Percentiles rank a stretch among this genome's conserved stretches.
Evolutionary conservation across 192 early-diverging fungal genomes (phyloP).

Genomic region (Gigaspora rosea): DNA sequence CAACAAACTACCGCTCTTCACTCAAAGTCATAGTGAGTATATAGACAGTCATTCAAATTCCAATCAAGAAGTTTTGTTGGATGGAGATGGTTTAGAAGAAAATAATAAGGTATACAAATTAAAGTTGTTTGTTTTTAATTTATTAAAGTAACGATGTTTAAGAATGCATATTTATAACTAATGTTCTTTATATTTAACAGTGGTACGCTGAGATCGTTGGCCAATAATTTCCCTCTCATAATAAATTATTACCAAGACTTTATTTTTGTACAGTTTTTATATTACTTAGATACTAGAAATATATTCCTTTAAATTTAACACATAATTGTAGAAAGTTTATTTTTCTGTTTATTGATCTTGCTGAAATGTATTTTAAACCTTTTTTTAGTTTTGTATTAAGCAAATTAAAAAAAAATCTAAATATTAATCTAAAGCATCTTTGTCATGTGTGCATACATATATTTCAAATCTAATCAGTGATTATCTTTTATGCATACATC

Average conservation of each 20-base stretch:
- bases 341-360: no score
- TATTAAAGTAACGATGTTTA: neutral
- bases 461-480: no score
- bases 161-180: neutral
- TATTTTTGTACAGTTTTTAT: no score
- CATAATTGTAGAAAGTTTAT: no score
- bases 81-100: constrained; percentile 12
- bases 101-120: constrained; percentile 13
- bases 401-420: no score
- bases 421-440: no score
- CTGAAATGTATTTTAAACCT: no score
- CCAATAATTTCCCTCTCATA: neutral
- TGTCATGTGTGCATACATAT: no score
- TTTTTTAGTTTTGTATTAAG: no score
- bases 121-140: neutral
- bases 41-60: neutral
- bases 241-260: neutral
- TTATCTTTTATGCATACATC: no score
- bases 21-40: neutral
- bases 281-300: no score
- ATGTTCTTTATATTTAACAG: neutral
- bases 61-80: constrained; percentile 2
- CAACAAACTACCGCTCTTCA: neutral
- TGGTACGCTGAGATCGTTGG: neutral
- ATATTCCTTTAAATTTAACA: no score